These are phyloP conservation scores for Penicillium argentinense DNA, from an alignment of 495 filamentous ascomycete species.

Conservation along the genomic window DNA sequence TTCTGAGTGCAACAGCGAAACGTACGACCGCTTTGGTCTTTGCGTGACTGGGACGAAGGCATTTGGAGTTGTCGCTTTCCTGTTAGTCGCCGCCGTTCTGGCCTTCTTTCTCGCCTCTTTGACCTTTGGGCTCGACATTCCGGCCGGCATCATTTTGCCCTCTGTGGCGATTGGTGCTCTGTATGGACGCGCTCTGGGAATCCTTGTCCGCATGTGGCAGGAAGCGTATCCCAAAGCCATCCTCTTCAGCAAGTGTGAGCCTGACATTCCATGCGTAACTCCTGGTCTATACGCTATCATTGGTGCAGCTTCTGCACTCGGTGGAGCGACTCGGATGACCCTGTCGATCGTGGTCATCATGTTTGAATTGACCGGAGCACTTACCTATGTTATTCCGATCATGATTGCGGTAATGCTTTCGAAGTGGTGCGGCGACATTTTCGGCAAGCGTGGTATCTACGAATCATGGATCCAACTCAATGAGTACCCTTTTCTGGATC, in stretches of 20 bases:
- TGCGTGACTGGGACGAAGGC: constrained; percentile 75
- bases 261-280: constrained; percentile 87
- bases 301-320: constrained; percentile 91
- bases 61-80: constrained; percentile 71
- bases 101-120: constrained; percentile 84
- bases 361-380: constrained; percentile 95
- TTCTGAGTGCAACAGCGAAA: constrained; percentile 76
- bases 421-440: constrained; percentile 98
- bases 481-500: constrained; percentile 94
- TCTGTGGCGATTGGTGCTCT: constrained; percentile 97
- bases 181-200: constrained; percentile 87
- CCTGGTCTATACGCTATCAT: constrained; percentile 96
- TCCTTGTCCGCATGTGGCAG: constrained; percentile 88
- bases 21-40: constrained; percentile 82
- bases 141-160: constrained; percentile 92
- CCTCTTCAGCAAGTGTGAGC: constrained; percentile 77
- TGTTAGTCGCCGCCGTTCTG: constrained; percentile 75
- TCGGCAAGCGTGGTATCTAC: constrained; percentile 92
- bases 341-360: constrained; percentile 97
- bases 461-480: constrained; percentile 97
- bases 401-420: constrained; percentile 99
- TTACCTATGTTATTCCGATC: constrained; percentile 96
- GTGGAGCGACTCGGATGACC: constrained; percentile 97
- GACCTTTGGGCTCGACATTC: constrained; percentile 96
- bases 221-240: constrained; percentile 71